phyloP scores from a whole-genome alignment of 768 basidiomycete species.

The Cystobasidium onofrii region DNA sequence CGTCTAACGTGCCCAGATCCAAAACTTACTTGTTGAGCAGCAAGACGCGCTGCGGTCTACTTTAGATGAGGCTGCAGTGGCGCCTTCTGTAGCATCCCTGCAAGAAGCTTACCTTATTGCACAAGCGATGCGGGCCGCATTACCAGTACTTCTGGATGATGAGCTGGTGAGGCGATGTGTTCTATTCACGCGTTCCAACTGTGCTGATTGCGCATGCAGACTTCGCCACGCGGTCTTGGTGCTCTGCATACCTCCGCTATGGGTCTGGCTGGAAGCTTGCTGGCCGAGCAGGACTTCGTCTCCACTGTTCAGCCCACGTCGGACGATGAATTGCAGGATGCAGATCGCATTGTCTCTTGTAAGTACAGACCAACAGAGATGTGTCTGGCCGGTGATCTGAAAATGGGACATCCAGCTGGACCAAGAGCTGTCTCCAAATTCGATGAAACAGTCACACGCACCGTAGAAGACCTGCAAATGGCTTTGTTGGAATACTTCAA shows the following conservation, averaged over 20 bases:
- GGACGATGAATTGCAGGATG: conserved; percentile 58
- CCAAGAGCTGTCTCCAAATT: conserved; percentile 8
- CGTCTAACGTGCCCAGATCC: conserved; percentile 50
- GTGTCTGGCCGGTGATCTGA: too few relatives aligned
- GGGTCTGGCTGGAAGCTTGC: conserved; percentile 61
- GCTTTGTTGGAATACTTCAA: conserved; percentile 44
- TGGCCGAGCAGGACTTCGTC: conserved; percentile 57
- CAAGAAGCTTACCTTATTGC: conserved; percentile 75
- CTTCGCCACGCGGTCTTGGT: conserved; percentile 61
- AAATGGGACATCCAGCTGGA: too few relatives aligned
- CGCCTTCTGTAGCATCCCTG: conserved; percentile 58
- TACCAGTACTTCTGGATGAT: conserved; percentile 63
- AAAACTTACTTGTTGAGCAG: conserved; percentile 73
- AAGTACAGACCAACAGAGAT: too few relatives aligned
- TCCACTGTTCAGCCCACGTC: conserved; percentile 57
- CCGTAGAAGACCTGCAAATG: conserved; percentile 36
- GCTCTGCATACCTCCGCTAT: conserved; percentile 73
- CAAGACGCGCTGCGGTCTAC: conserved; percentile 73
- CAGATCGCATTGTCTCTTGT: conserved; percentile 56
- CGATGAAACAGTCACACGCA: conserved; percentile 29
- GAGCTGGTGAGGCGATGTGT: conserved; percentile 59
- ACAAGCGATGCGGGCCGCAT: conserved; percentile 59
- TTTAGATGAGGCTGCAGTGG: conserved; percentile 63
- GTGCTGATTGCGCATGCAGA: conserved; percentile 52
- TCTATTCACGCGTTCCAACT: neutral